phyloP scores from a whole-genome alignment of 306 rosid genomes.

The Morella rubra region DNA sequence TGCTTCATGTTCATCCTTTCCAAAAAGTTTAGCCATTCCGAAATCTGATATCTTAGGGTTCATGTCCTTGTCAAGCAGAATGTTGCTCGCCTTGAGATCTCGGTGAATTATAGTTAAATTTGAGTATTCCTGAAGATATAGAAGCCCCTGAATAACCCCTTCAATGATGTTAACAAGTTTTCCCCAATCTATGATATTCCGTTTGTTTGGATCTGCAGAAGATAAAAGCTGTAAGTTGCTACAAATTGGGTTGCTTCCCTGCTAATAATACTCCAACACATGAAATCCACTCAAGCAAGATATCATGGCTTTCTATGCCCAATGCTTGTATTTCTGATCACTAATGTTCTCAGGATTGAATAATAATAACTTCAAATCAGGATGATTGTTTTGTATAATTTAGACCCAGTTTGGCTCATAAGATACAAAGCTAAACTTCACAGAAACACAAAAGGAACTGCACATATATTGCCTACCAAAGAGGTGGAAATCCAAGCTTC shows the following conservation, averaged over 20 bases:
- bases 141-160: conserved; percentile 70
- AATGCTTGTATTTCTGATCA: too few relatives aligned
- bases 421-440: background rate
- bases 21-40: conserved; percentile 62
- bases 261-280: too few relatives aligned
- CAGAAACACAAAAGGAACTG: background rate
- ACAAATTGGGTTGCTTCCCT: background rate
- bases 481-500: conserved; percentile 52
- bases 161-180: conserved; percentile 55
- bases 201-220: conserved; percentile 44
- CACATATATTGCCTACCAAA: conserved; percentile 30
- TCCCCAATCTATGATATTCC: conserved; percentile 43
- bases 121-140: conserved; percentile 78
- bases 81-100: conserved; percentile 64
- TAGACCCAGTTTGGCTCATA: background rate
- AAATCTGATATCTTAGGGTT: conserved; percentile 66
- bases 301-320: background rate
- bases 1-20: conserved; percentile 56
- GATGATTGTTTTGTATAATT: too few relatives aligned
- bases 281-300: too few relatives aligned
- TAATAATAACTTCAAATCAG: too few relatives aligned
- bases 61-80: conserved; percentile 50
- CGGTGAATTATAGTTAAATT: conserved; percentile 63
- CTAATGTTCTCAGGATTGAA: too few relatives aligned
- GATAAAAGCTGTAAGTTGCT: conserved; percentile 20